These are phyloP conservation scores for Calvatia gigantea DNA, from an alignment of 768 basidiomycete genomes.

Conservation along the genomic window DNA sequence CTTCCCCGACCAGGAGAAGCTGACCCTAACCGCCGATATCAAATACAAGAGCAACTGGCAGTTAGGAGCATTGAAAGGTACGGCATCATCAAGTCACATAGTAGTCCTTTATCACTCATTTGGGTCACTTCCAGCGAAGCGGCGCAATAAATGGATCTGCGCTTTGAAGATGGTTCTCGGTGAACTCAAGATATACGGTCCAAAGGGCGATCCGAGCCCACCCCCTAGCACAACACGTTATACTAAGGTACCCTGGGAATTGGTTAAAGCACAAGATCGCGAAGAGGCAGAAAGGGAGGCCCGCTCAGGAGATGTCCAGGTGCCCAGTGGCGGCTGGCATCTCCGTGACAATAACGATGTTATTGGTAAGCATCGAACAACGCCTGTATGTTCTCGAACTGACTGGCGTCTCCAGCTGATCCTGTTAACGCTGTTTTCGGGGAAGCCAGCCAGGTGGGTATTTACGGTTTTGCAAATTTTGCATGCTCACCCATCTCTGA, in stretches of 20 bases:
- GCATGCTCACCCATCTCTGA: constrained; percentile 10
- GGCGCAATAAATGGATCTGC: constrained; percentile 92
- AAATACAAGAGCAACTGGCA: constrained; percentile 90
- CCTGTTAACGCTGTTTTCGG: constrained; percentile 43
- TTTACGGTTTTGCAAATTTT: neutral
- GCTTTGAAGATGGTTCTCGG: constrained; percentile 71
- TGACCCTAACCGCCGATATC: constrained; percentile 76
- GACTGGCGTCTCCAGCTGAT: constrained; percentile 19
- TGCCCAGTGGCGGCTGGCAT: constrained; percentile 42
- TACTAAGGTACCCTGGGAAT: constrained; percentile 72
- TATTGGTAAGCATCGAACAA: constrained; percentile 35
- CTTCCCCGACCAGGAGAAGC: constrained; percentile 76
- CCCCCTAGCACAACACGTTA: constrained; percentile 55
- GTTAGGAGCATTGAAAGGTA: constrained; percentile 69
- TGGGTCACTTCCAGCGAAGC: constrained; percentile 44
- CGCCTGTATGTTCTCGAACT: neutral
- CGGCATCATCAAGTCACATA: constrained; percentile 8
- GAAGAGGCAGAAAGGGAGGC: constrained; percentile 24
- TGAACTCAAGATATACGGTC: constrained; percentile 70
- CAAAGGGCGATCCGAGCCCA: constrained; percentile 52
- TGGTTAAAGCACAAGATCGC: constrained; percentile 42
- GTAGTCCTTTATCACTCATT: constrained; percentile 8
- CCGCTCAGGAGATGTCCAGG: constrained; percentile 18
- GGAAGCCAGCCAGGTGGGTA: constrained; percentile 30
- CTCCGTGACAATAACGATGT: constrained; percentile 51